A percentile compares a stretch with the other conserved stretches of the same genome.
Conservation (phyloP, 1,284 basidiomycete species). For the Macrocystidia cucumis region DNA sequence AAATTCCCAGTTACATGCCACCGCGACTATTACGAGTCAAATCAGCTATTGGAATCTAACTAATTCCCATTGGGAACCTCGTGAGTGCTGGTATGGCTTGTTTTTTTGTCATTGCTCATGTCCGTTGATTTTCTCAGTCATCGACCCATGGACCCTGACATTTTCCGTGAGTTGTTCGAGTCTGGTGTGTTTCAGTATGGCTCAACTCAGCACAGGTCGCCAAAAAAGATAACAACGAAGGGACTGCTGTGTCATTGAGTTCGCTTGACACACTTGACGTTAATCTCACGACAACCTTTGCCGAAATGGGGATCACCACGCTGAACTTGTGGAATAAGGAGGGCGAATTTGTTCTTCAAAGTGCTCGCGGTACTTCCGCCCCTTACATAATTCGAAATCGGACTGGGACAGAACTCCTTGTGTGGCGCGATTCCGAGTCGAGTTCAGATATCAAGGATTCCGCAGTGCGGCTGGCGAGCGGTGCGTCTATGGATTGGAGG, state of each 20-base stretch:
- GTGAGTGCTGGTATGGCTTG: slow-evolving; percentile 29
- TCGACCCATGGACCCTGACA: slow-evolving; percentile 95
- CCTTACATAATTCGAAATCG: slow-evolving; percentile 92
- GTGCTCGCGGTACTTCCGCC: slow-evolving; percentile 80
- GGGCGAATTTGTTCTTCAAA: slow-evolving; percentile 64
- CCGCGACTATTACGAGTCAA: slow-evolving; percentile 71
- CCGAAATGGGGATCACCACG: slow-evolving; percentile 79
- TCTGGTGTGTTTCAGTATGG: slow-evolving; percentile 1
- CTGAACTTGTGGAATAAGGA: slow-evolving; percentile 70
- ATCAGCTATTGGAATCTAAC: slow-evolving; percentile 97
- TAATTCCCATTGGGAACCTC: slow-evolving; percentile 99
- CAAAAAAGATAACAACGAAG: slow-evolving; percentile 44
- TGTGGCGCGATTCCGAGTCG: slow-evolving; percentile 76
- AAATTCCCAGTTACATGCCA: slow-evolving; percentile 63
- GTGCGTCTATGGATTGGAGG: slow-evolving; percentile 86
- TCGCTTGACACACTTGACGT: no score
- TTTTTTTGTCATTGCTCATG: slow-evolving; percentile 3
- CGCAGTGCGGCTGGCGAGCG: slow-evolving; percentile 57
- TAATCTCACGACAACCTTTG: slow-evolving; percentile 89
- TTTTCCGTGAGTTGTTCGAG: slow-evolving; percentile 43
- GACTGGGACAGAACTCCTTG: slow-evolving; percentile 76
- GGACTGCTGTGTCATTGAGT: slow-evolving; percentile 57
- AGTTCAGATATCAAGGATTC: slow-evolving; percentile 37
- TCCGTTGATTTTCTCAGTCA: slow-evolving; percentile 40
- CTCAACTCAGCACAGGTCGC: no score